Evolutionary conservation across 768 basidiomycete genomes (phyloP), one percentile per base, ranked within the genome.

Genomic region (Coprinopsis marcescibilis): DNA sequence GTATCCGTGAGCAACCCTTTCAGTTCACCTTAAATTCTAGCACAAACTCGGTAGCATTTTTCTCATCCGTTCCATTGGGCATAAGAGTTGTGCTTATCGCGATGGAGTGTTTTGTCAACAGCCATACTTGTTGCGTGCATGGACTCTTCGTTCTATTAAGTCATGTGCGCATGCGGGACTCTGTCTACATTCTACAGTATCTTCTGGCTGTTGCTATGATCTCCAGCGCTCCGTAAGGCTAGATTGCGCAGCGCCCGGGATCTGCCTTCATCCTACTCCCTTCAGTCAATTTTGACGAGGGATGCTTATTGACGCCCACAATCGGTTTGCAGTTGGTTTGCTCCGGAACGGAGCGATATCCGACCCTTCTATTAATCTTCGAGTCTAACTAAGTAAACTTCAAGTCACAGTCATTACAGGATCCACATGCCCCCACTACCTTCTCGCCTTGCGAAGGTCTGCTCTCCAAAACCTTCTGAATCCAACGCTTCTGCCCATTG

Each of bases 101-200:
- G n/a, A n/a, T n/a, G n/a, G n/a, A n/a, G n/a, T n/a, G n/a, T n/a
- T n/a, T n/a, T n/a, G n/a, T n/a, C n/a, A n/a, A n/a, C n/a, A n/a
- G n/a, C 21, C 4, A 23, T 10, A 21, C 17, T 23, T 8, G 17
- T 40, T 5, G 7, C 17, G 6, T 23, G 38, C 38, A 21, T 24
- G 38, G 17, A 17, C 40, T 43, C 33, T 38, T 37, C 43, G 36
- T 44, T 45, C 32, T 44, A 50, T 50, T 34, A 50, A 50, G 45
- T 50, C 43, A 50, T 23, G 43, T 44, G 44, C 23, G 23, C 24
- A 45, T 37, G 33, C 10, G 21, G 17, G 15, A 39, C 44, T 24
- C 49, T 50, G 49, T 55, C 55, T 57, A 51, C 56, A 57, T 60
- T 56, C 53, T 51, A 43, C 46, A 19, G 38, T 29, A 20, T 52